These are phyloP conservation scores for Furculomyces boomerangus DNA, from an alignment of 371 early-diverging fungal species.

Conservation along the genomic window DNA sequence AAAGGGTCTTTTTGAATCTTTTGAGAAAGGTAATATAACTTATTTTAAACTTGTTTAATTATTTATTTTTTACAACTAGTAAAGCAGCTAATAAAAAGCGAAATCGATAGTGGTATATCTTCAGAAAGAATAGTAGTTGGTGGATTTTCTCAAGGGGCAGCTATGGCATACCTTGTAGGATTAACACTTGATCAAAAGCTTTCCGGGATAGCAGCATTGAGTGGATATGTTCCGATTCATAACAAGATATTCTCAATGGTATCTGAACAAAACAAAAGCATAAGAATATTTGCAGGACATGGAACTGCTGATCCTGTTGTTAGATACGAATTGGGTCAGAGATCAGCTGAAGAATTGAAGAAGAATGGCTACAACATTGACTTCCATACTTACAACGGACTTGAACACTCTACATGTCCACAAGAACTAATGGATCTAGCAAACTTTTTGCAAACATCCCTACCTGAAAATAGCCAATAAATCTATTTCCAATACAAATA, in stretches of 20 bases:
- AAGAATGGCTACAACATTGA: constrained; percentile 44
- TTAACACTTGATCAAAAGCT: constrained; percentile 53
- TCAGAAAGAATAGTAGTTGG: constrained; percentile 74
- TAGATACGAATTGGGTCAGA: constrained; percentile 42
- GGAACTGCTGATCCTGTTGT: constrained; percentile 71
- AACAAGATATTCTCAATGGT: constrained; percentile 36
- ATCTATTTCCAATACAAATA: neutral
- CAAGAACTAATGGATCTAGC: constrained; percentile 60
- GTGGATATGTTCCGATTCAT: constrained; percentile 62
- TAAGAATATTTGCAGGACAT: constrained; percentile 77
- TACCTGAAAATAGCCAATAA: constrained; percentile 18
- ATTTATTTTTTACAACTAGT: constrained; percentile 9
- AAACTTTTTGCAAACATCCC: constrained; percentile 33
- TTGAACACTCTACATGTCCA: constrained; percentile 58
- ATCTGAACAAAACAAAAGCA: constrained; percentile 46
- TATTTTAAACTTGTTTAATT: neutral
- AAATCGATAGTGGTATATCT: constrained; percentile 64
- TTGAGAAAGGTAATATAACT: constrained; percentile 19
- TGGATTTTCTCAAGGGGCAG: constrained; percentile 90
- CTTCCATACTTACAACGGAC: constrained; percentile 55
- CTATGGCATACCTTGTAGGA: constrained; percentile 53
- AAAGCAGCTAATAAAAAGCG: constrained; percentile 46
- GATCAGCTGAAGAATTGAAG: constrained; percentile 41
- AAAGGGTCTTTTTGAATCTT: constrained; percentile 47
- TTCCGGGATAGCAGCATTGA: constrained; percentile 41